These are phyloP conservation scores for Esteya vermicola DNA, from an alignment of 2,329 filamentous ascomycete species.

Conservation along the genomic window DNA sequence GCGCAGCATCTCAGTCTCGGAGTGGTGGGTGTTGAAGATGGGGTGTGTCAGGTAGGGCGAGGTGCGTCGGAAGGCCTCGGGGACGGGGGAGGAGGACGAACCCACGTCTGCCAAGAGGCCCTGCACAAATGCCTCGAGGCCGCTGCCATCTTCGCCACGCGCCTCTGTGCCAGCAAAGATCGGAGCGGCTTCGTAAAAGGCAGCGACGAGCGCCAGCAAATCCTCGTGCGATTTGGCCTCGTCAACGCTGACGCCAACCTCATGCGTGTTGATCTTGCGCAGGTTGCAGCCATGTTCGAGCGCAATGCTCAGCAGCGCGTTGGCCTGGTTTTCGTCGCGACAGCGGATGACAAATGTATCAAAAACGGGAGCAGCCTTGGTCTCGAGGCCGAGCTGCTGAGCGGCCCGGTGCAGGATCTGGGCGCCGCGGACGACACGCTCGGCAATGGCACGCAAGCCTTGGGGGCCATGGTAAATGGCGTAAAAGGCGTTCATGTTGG, in stretches of 20 bases:
- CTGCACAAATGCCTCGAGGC: slow-evolving; percentile 17
- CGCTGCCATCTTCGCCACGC: background rate
- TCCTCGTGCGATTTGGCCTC: slow-evolving; percentile 31
- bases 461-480: slow-evolving; percentile 84
- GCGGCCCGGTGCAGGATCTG: slow-evolving; percentile 54
- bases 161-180: background rate
- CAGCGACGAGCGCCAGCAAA: slow-evolving; percentile 10
- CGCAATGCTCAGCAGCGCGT: slow-evolving; percentile 34
- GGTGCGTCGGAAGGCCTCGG: slow-evolving; percentile 50
- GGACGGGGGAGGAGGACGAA: slow-evolving; percentile 21
- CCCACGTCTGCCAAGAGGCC: slow-evolving; percentile 20
- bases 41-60: slow-evolving; percentile 73
- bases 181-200: slow-evolving; percentile 7
- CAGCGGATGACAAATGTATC: slow-evolving; percentile 65
- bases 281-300: slow-evolving; percentile 44
- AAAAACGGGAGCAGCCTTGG: slow-evolving; percentile 28
- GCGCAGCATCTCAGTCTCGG: slow-evolving; percentile 82
- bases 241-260: slow-evolving; percentile 63
- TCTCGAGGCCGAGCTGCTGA: slow-evolving; percentile 47
- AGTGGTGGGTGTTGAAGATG: slow-evolving; percentile 90
- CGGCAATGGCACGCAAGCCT: slow-evolving; percentile 71
- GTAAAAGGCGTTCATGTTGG: slow-evolving; percentile 94
- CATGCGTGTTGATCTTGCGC: slow-evolving; percentile 27
- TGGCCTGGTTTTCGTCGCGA: slow-evolving; percentile 21
- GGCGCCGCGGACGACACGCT: slow-evolving; percentile 59